Conservation (phyloP, 2,329 filamentous ascomycete species). For the Fusarium robinianum region DNA sequence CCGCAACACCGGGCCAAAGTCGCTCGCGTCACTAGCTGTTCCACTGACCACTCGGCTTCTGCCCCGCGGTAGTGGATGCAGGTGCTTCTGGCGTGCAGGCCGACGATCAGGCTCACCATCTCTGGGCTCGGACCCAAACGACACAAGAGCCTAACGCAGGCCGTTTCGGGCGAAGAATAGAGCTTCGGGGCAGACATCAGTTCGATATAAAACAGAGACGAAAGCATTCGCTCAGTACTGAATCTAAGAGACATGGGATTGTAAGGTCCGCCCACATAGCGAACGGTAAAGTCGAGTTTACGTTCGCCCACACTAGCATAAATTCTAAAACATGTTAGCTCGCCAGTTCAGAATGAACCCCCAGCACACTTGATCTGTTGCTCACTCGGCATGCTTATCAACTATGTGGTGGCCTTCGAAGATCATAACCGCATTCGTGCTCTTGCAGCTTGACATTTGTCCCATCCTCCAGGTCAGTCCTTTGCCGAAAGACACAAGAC, state of each 20-base stretch:
- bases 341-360: background rate
- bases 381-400: background rate
- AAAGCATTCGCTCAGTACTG: background rate
- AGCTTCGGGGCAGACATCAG: background rate
- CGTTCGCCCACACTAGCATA: background rate
- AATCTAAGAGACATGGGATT: background rate
- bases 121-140: background rate
- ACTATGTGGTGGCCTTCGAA: background rate
- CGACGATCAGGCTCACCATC: background rate
- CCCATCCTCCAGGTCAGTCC: background rate
- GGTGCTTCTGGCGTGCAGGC: background rate
- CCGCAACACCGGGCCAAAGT: background rate
- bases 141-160: background rate
- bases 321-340: background rate
- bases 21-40: background rate
- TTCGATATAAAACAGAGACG: background rate
- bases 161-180: background rate
- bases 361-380: background rate
- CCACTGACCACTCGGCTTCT: background rate
- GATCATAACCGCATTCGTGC: background rate
- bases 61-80: background rate
- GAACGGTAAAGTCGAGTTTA: background rate
- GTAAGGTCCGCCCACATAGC: background rate
- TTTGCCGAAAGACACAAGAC: background rate
- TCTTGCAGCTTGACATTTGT: background rate